phyloP scores from a whole-genome alignment of 352 stramenopile species.

The Phytophthora capsici region DNA sequence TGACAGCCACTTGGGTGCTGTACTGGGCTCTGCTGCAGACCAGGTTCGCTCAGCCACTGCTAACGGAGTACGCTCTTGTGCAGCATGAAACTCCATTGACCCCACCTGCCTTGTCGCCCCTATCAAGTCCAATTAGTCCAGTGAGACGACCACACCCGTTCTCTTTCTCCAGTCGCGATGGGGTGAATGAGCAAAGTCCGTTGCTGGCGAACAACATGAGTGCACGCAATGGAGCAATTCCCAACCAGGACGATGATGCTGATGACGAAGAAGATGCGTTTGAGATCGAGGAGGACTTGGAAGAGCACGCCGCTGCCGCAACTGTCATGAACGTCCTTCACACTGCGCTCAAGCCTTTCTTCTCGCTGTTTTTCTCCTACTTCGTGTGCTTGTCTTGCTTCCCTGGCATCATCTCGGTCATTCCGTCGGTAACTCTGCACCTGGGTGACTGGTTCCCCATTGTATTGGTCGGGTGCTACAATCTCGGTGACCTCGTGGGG shows the following conservation, averaged over 20 bases:
- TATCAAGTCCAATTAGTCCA: slow-evolving; percentile 47
- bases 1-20: slow-evolving; percentile 58
- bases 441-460: slow-evolving; percentile 81
- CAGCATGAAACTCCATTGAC: slow-evolving; percentile 68
- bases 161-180: slow-evolving; percentile 28
- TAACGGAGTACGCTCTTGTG: slow-evolving; percentile 73
- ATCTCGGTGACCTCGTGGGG: slow-evolving; percentile 76
- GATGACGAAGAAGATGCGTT: slow-evolving; percentile 49
- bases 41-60: slow-evolving; percentile 65
- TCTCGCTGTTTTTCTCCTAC: slow-evolving; percentile 79
- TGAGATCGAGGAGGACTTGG: slow-evolving; percentile 40
- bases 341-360: slow-evolving; percentile 73
- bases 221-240: slow-evolving; percentile 20
- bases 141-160: slow-evolving; percentile 21
- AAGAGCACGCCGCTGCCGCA: slow-evolving; percentile 47
- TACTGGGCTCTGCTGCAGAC: slow-evolving; percentile 60
- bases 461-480: slow-evolving; percentile 78
- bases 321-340: slow-evolving; percentile 68
- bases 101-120: slow-evolving; percentile 55
- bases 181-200: slow-evolving; percentile 52
- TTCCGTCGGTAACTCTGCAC: slow-evolving; percentile 62
- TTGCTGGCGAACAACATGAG: slow-evolving; percentile 43
- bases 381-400: slow-evolving; percentile 85
- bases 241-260: slow-evolving; percentile 31
- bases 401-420: slow-evolving; percentile 75